Conservation (phyloP, 1,284 basidiomycete species). For the Xerocomus nothofagi region DNA sequence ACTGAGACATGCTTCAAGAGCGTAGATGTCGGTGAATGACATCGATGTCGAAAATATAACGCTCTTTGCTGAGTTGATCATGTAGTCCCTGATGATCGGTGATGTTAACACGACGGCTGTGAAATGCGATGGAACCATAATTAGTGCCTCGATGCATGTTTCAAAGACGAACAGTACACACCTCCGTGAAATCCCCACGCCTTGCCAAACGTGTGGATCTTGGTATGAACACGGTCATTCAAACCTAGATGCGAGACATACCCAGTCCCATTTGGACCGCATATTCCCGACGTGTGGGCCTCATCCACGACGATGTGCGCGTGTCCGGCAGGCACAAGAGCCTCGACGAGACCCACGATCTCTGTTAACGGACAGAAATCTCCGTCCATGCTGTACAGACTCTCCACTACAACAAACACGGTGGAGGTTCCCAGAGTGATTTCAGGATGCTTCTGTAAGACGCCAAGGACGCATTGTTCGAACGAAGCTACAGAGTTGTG, state of each 20-base stretch:
- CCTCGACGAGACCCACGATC: conserved; percentile 40
- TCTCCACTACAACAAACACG: conserved; percentile 53
- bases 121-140: too few relatives aligned
- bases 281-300: conserved; percentile 53
- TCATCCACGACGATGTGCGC: conserved; percentile 51
- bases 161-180: conserved; percentile 36
- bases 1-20: conserved; percentile 36
- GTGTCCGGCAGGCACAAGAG: conserved; percentile 34
- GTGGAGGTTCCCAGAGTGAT: conserved; percentile 35
- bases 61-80: conserved; percentile 63
- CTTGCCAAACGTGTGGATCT: conserved; percentile 56
- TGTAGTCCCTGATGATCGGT: conserved; percentile 46
- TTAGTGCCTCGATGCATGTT: too few relatives aligned
- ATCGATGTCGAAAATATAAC: conserved; percentile 56
- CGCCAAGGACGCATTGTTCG: conserved; percentile 28
- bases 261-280: conserved; percentile 49
- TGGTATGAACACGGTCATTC: conserved; percentile 41
- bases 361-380: conserved; percentile 53
- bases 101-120: conserved; percentile 53
- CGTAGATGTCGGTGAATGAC: conserved; percentile 46
- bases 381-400: conserved; percentile 67
- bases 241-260: conserved; percentile 36
- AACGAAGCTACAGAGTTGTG: conserved; percentile 46
- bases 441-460: conserved; percentile 24
- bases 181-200: conserved; percentile 71